Conservation (phyloP, 345 rosid species). For the Acer negundo region DNA sequence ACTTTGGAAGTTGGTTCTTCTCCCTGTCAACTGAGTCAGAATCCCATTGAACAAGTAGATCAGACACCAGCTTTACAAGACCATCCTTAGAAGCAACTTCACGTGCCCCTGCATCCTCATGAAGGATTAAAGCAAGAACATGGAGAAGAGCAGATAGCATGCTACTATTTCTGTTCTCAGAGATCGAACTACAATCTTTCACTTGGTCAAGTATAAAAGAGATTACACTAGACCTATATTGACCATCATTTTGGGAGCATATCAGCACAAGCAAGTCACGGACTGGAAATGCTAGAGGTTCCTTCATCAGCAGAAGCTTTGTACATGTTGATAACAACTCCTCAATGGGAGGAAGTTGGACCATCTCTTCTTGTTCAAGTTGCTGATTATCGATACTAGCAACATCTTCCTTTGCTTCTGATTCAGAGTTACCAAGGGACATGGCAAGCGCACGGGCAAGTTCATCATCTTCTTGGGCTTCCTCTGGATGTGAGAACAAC, state of each 20-base stretch:
- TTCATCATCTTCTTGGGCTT: constrained; percentile 91
- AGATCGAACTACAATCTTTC: constrained; percentile 52
- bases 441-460: constrained; percentile 98
- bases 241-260: constrained; percentile 87
- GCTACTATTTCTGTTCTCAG: constrained; percentile 54
- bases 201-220: constrained; percentile 73
- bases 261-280: constrained; percentile 83
- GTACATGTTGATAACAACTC: constrained; percentile 85
- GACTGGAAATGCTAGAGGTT: constrained; percentile 85
- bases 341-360: constrained; percentile 84
- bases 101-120: constrained; percentile 82
- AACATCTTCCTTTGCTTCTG: constrained; percentile 70
- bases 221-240: constrained; percentile 73
- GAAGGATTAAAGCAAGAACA: constrained; percentile 89
- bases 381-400: constrained; percentile 42
- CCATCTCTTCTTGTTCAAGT: constrained; percentile 76
- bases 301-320: constrained; percentile 89
- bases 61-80: constrained; percentile 65
- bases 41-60: constrained; percentile 80
- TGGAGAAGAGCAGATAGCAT: constrained; percentile 71
- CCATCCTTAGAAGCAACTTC: constrained; percentile 81
- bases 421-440: constrained; percentile 89
- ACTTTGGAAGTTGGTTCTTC: constrained; percentile 70
- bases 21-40: constrained; percentile 51
- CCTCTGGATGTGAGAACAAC: constrained; percentile 94